These are phyloP conservation scores for Toxoplasma gondii DNA, from an alignment of 169 alveolate genomes.

Conservation along the genomic window DNA sequence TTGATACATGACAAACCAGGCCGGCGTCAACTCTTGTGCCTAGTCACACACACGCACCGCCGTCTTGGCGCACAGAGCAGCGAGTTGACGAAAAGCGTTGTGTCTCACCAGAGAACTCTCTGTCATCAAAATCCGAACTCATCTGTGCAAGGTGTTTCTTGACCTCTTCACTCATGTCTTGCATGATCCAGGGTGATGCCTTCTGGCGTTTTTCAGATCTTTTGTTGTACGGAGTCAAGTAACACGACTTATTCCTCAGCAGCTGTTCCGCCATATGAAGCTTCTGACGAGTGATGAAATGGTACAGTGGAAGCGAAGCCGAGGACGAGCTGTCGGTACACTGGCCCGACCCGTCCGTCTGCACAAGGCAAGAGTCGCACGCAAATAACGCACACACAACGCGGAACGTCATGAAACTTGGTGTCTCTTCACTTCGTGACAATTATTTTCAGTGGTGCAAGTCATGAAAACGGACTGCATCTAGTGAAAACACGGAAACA, in stretches of 20 bases:
- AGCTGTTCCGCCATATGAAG: slow-evolving; percentile 75
- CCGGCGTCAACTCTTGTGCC: no score
- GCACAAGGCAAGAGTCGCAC: not conserved
- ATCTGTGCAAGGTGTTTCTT: slow-evolving; percentile 65
- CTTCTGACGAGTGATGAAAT: slow-evolving; percentile 73
- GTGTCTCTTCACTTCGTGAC: no score
- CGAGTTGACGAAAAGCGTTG: no score
- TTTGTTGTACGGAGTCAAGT: slow-evolving; percentile 70
- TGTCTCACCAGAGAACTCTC: slow-evolving; percentile 73
- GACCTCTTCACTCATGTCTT: slow-evolving; percentile 62
- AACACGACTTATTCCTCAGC: slow-evolving; percentile 70
- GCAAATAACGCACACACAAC: not conserved
- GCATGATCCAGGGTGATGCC: slow-evolving; percentile 72
- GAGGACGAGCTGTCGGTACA: slow-evolving; percentile 5
- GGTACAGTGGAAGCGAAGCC: slow-evolving; percentile 69
- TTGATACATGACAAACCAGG: no score
- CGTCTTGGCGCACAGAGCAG: no score
- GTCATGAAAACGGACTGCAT: no score
- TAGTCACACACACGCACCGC: no score
- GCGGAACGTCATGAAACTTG: not conserved
- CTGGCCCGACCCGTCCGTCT: not conserved
- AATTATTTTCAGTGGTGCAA: no score
- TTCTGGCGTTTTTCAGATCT: slow-evolving; percentile 65
- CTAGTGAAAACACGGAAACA: no score
- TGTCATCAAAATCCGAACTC: slow-evolving; percentile 69